Evolutionary conservation across 2,329 filamentous ascomycete species (phyloP), one percentile per base, ranked within the genome.

Genomic region (Talaromyces sp.): DNA sequence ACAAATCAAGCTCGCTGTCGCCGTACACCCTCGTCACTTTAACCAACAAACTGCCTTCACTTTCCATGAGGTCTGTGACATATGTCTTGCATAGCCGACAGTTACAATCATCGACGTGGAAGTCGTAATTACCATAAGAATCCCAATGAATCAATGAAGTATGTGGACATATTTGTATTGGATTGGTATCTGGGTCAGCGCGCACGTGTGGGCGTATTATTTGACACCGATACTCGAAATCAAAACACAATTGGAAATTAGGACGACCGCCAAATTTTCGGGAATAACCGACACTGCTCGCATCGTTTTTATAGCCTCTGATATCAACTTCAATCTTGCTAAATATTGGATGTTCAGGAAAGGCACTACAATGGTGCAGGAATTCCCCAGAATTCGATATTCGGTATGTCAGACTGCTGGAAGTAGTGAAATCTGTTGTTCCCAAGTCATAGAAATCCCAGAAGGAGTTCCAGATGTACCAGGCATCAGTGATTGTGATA

Each of bases 351-450:
- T 44, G 42, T 44, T 2, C 10, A 44, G 3, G 8, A 12, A 44
- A 44, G 3, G 9, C 8, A 18, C 16, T 5, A 40, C 36, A 40
- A 8, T 7, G 36, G 14, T 40, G 36, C 5, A 40, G 4, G 14
- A 40, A 40, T 2, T 7, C 6, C 2, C 14, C 14, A 5, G 16
- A n/a, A 0, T 3, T 7, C 16, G 0, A 0, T 1, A 40, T 14
- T n/a, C 16, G 1, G 5, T n/a, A 1, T n/a, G 36, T 5, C 16
- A 40, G 2, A 16, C 2, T 1, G 8, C 2, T 27, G 4, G 8
- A 4, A 14, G 18, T 16, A 28, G 8, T 3, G 1, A 18, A 18
- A 14, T 28, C 7, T 5, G 8, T 9, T 51, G 44, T 18, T 14
- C 44, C 18, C 9, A 23, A 6, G 8, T 4, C 27, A 14, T 51